phyloP scores from a whole-genome alignment of 169 alveolate species.

The Cryptosporidium ryanae region DNA sequence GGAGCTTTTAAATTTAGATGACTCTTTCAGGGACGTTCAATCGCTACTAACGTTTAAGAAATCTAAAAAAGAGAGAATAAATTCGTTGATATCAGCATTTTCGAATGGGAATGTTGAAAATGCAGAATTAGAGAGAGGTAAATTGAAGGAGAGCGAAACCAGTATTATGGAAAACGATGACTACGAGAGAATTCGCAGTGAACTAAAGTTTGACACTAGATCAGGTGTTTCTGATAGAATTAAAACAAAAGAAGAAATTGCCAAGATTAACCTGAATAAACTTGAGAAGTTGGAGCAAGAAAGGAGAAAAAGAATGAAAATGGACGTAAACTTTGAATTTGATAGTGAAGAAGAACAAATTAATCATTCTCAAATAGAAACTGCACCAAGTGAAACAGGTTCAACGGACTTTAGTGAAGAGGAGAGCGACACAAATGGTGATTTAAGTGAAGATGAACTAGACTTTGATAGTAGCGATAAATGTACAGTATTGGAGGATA shows the following conservation, averaged over 20 bases:
- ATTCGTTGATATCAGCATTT: slow-evolving; percentile 6
- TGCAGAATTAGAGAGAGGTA: not conserved
- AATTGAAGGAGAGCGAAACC: not conserved
- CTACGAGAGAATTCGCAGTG: slow-evolving; percentile 43
- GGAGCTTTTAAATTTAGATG: slow-evolving; percentile 4
- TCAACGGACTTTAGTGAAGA: not conserved
- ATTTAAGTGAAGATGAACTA: not conserved
- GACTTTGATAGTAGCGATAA: not conserved
- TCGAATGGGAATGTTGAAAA: not conserved
- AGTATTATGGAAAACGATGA: slow-evolving; percentile 19
- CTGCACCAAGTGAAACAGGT: not conserved
- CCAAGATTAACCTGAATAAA: slow-evolving; percentile 30
- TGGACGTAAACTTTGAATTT: not conserved
- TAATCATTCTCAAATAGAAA: not conserved
- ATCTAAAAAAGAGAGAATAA: slow-evolving; percentile 37
- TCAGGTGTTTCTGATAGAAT: slow-evolving; percentile 64
- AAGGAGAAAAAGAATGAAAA: slow-evolving; percentile 45
- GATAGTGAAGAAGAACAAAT: not conserved
- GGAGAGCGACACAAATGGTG: not conserved
- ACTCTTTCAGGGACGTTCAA: slow-evolving; percentile 41
- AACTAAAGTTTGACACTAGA: slow-evolving; percentile 50
- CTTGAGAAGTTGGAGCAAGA: slow-evolving; percentile 50
- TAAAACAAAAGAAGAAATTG: slow-evolving; percentile 68
- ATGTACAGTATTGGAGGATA: not conserved
- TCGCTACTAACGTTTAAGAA: slow-evolving; percentile 33